A percentile compares a stretch with the other conserved stretches of the same genome.
Conservation (phyloP, 2,329 filamentous ascomycete genomes). For the Fusarium succisae region DNA sequence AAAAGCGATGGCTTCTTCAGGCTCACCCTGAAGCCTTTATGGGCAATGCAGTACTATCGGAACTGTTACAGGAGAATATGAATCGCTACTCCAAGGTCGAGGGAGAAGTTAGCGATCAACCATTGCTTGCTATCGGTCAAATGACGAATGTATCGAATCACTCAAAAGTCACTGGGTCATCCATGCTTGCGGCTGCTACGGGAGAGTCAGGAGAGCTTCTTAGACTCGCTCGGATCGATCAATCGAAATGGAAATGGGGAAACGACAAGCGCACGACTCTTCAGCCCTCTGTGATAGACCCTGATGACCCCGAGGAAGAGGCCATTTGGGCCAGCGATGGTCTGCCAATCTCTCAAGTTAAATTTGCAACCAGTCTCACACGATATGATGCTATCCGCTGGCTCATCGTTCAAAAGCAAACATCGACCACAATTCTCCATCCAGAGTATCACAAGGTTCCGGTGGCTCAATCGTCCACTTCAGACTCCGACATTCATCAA, state of each 20-base stretch:
- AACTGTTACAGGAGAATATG: slow-evolving; percentile 51
- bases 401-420: slow-evolving; percentile 63
- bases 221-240: slow-evolving; percentile 60
- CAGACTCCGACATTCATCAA: slow-evolving; percentile 24
- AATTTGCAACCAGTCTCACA: slow-evolving; percentile 55
- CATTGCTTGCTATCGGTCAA: slow-evolving; percentile 65
- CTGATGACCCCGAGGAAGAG: slow-evolving; percentile 56
- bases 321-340: slow-evolving; percentile 64
- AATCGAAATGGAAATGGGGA: slow-evolving; percentile 65
- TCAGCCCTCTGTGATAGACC: slow-evolving; percentile 55
- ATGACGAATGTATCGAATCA: slow-evolving; percentile 54
- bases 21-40: slow-evolving; percentile 61
- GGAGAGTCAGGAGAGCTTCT: slow-evolving; percentile 69
- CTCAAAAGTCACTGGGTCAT: slow-evolving; percentile 39
- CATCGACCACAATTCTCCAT: slow-evolving; percentile 61
- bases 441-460: slow-evolving; percentile 59
- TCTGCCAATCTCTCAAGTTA: slow-evolving; percentile 60
- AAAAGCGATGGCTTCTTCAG: slow-evolving; percentile 61
- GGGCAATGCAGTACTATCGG: slow-evolving; percentile 47
- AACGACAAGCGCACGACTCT: slow-evolving; percentile 57
- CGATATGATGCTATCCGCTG: slow-evolving; percentile 55
- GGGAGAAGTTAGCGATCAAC: slow-evolving; percentile 30
- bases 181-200: slow-evolving; percentile 58
- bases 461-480: slow-evolving; percentile 35
- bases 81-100: slow-evolving; percentile 43